These are phyloP conservation scores for Choricystis sp. DNA, from an alignment of 139 green algal species.

Conservation along the genomic window DNA sequence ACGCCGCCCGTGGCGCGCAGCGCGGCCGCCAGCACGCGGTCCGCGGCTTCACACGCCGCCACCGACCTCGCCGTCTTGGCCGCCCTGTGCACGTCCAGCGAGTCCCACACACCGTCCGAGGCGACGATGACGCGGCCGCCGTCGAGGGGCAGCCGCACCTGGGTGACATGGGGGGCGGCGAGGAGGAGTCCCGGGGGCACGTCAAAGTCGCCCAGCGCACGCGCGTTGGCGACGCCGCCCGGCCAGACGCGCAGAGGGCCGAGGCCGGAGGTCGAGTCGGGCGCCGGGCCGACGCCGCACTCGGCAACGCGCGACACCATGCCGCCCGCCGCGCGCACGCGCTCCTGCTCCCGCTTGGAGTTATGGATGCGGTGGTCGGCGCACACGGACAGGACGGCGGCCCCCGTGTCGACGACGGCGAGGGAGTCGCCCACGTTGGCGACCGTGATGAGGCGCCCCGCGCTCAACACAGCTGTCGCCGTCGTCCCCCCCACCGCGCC, in stretches of 20 bases:
- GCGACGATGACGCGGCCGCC: conserved; percentile 55
- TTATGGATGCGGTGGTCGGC: conserved; percentile 54
- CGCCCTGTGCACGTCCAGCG: conserved; percentile 45
- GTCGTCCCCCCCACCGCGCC: background rate
- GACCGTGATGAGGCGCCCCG: conserved; percentile 6
- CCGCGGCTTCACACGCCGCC: conserved; percentile 25
- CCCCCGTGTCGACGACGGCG: conserved; percentile 41
- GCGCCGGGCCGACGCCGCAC: conserved; percentile 8
- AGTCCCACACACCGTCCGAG: conserved; percentile 83
- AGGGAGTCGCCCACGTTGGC: conserved; percentile 47
- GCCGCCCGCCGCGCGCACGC: conserved; percentile 32
- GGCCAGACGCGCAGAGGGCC: conserved; percentile 77
- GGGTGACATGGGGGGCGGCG: conserved; percentile 38
- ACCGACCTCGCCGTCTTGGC: conserved; percentile 24
- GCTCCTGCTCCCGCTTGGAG: conserved; percentile 43
- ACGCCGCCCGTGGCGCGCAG: conserved; percentile 24
- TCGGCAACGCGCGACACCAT: conserved; percentile 21
- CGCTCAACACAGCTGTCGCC: background rate
- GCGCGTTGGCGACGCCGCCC: conserved; percentile 68
- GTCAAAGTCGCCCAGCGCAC: conserved; percentile 65
- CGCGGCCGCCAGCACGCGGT: conserved; percentile 25
- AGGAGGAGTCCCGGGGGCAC: conserved; percentile 19
- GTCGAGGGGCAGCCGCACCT: background rate
- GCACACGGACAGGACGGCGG: conserved; percentile 39
- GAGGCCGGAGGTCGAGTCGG: conserved; percentile 11